These are phyloP conservation scores for Neurospora sp. DNA, from an alignment of 2,329 filamentous ascomycete species.

Conservation along the genomic window DNA sequence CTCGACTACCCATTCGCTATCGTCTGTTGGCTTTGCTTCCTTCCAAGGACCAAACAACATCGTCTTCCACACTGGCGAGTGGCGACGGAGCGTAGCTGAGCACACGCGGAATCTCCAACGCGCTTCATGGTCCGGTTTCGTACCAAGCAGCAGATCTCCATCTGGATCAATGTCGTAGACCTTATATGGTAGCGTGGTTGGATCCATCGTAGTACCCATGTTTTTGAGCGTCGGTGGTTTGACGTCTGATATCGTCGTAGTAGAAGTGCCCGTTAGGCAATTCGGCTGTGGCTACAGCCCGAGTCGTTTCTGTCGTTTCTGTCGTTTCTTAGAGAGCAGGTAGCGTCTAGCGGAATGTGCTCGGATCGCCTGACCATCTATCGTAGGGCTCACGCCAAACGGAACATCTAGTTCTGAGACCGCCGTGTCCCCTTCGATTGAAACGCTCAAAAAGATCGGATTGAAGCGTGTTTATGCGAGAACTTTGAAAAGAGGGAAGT, in stretches of 20 bases:
- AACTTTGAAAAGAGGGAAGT: not conserved
- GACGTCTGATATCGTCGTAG: not conserved
- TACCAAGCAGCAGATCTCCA: not conserved
- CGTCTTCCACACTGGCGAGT: not conserved
- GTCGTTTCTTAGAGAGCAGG: not conserved
- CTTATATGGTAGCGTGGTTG: accelerated
- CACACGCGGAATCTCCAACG: not conserved
- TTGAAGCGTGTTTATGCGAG: not conserved
- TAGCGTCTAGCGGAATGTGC: not conserved
- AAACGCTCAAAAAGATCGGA: not conserved
- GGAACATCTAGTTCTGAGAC: not conserved
- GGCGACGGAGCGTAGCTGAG: not conserved
- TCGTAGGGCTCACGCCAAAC: not conserved
- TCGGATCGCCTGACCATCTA: not conserved
- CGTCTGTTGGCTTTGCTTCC: not conserved
- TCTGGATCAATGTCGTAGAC: not conserved
- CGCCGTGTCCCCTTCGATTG: not conserved
- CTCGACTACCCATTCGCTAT: not conserved
- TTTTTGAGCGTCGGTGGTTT: not conserved
- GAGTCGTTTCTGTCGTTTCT: not conserved
- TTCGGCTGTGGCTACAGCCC: not conserved
- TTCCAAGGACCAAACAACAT: not conserved
- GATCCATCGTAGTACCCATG: not conserved
- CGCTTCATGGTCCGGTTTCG: not conserved
- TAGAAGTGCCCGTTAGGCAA: not conserved